Percentiles rank a stretch among this genome's conserved stretches.
These are phyloP conservation scores for Microcyclospora pomicola DNA, from an alignment of 2,329 filamentous ascomycete species.

Conservation along the genomic window DNA sequence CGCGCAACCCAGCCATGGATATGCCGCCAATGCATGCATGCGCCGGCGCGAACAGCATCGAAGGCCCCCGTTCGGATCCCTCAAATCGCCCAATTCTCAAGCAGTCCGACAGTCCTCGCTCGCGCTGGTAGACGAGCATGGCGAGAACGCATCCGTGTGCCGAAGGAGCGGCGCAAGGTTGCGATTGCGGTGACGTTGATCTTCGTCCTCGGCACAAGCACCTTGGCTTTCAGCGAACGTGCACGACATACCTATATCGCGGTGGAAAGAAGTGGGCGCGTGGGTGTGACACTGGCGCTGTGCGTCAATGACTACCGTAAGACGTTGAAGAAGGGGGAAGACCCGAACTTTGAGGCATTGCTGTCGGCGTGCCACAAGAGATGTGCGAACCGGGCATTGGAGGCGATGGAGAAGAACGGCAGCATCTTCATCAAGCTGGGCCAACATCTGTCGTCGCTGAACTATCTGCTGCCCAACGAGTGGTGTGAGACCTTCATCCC, in stretches of 20 bases:
- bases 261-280: slow-evolving; percentile 62
- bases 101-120: slow-evolving; percentile 4
- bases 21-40: slow-evolving; percentile 8
- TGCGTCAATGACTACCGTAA: slow-evolving; percentile 79
- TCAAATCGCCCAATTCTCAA: slow-evolving; percentile 6
- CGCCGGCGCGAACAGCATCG: not conserved
- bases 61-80: not conserved
- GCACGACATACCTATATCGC: slow-evolving; percentile 65
- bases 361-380: slow-evolving; percentile 79
- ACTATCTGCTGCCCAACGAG: slow-evolving; percentile 78
- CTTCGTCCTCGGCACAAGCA: slow-evolving; percentile 24
- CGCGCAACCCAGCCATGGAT: slow-evolving; percentile 4
- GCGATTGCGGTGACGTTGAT: slow-evolving; percentile 18
- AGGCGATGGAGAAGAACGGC: slow-evolving; percentile 84
- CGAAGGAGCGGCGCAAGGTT: slow-evolving; percentile 14
- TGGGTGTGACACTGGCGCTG: slow-evolving; percentile 58
- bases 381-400: slow-evolving; percentile 76
- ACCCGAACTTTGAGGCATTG: slow-evolving; percentile 49
- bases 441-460: slow-evolving; percentile 91
- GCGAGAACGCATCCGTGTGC: slow-evolving; percentile 14
- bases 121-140: slow-evolving; percentile 17
- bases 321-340: slow-evolving; percentile 59
- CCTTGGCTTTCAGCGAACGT: slow-evolving; percentile 45
- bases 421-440: slow-evolving; percentile 98
- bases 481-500: slow-evolving; percentile 96